Evolutionary conservation across 2,329 filamentous ascomycete species (phyloP).

Genomic region (Xylaria sp.): DNA sequence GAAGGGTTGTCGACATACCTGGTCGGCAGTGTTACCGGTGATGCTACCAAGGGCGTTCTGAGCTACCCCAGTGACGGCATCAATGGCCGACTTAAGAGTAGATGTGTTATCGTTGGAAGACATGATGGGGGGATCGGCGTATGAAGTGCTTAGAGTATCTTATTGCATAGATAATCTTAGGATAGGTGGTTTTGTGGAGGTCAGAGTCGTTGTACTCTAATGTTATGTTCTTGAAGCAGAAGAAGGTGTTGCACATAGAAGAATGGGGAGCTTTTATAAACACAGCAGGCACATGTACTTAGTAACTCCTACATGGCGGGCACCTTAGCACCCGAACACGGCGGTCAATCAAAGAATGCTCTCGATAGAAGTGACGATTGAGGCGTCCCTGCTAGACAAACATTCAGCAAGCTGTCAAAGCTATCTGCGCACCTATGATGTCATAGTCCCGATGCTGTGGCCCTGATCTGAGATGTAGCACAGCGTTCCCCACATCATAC

Average conservation of each 20-base stretch:
- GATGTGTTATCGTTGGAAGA: slow-evolving; percentile 62
- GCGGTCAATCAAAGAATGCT: slow-evolving; percentile 15
- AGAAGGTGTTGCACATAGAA: neutral
- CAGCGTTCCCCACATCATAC: slow-evolving; percentile 2
- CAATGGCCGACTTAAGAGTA: slow-evolving; percentile 78
- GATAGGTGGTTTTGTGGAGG: neutral
- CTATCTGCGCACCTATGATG: slow-evolving; percentile 17
- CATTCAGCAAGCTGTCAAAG: slow-evolving; percentile 5
- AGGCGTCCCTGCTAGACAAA: slow-evolving; percentile 15
- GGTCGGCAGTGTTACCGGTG: slow-evolving; percentile 73
- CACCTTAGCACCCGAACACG: neutral
- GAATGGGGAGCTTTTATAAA: slow-evolving; percentile 18
- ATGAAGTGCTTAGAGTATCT: neutral
- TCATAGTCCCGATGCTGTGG: slow-evolving; percentile 10
- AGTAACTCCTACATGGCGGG: neutral
- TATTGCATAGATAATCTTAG: slow-evolving; percentile 1
- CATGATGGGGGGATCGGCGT: slow-evolving; percentile 41
- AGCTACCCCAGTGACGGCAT: slow-evolving; percentile 73
- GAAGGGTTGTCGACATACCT: slow-evolving; percentile 50
- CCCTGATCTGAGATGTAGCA: neutral
- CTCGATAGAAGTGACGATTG: slow-evolving; percentile 24
- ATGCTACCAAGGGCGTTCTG: slow-evolving; percentile 75
- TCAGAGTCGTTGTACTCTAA: neutral
- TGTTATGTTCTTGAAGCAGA: neutral
- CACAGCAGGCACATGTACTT: neutral